A percentile compares a stretch with the other conserved stretches of the same genome.
Evolutionary conservation across 768 basidiomycete genomes (phyloP).

Genomic region (Collybia mongolica): DNA sequence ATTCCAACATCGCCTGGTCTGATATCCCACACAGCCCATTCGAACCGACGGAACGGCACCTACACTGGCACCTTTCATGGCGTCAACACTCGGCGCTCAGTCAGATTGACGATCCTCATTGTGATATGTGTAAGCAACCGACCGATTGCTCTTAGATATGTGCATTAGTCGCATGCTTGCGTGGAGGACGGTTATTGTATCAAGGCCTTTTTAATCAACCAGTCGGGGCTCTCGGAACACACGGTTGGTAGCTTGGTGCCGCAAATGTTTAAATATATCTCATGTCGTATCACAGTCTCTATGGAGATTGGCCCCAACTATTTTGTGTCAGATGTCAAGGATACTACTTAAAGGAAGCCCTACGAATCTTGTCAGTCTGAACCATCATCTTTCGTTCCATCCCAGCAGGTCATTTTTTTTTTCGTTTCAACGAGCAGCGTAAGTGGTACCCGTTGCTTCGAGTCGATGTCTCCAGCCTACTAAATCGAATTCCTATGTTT

Average conservation of each 20-base stretch:
- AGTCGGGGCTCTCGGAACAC: too few species aligned
- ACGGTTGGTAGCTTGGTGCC: not conserved
- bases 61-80: too few species aligned
- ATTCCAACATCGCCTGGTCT: too few species aligned
- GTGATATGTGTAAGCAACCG: too few species aligned
- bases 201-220: too few species aligned
- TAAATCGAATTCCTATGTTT: constrained; percentile 2
- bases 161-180: too few species aligned
- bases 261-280: not conserved
- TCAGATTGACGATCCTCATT: too few species aligned
- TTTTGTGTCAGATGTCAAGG: not conserved
- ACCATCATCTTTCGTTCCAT: constrained; percentile 18
- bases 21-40: too few species aligned
- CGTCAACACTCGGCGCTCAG: too few species aligned
- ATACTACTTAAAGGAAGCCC: not conserved
- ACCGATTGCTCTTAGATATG: too few species aligned
- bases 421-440: constrained; percentile 46
- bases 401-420: constrained; percentile 31
- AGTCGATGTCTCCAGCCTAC: not conserved
- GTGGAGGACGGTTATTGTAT: too few species aligned
- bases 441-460: constrained; percentile 13
- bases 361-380: not conserved
- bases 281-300: not conserved
- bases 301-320: constrained; percentile 1
- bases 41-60: too few species aligned